Conservation (phyloP, 352 stramenopile species). For the Pythium aquatile region DNA sequence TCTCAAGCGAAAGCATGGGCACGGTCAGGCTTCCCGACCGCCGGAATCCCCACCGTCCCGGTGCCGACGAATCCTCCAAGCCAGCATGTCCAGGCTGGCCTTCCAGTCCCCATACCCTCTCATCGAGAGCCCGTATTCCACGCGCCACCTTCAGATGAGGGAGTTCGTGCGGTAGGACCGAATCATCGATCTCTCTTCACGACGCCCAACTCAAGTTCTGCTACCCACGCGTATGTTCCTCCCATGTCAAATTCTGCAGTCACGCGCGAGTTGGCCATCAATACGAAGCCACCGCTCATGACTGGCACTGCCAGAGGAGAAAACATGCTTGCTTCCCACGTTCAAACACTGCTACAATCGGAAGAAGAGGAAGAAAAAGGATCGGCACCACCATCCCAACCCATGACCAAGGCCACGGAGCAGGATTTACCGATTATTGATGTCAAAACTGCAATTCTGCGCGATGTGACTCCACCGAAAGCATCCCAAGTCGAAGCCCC, state of each 20-base stretch:
- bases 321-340: not conserved
- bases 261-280: not conserved
- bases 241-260: too few species aligned
- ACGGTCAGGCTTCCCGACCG: conserved; percentile 5
- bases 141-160: not conserved
- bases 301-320: not conserved
- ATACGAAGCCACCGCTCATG: not conserved
- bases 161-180: too few species aligned
- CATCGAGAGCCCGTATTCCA: not conserved
- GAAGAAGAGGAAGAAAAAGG: not conserved
- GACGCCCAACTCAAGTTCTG: not conserved
- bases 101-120: not conserved
- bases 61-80: not conserved
- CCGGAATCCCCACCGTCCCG: too few species aligned
- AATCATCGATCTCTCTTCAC: not conserved
- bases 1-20: conserved; percentile 10
- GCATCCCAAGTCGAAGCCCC: not conserved
- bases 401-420: not conserved
- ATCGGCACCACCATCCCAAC: not conserved
- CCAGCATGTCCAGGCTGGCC: not conserved
- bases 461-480: not conserved
- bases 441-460: not conserved
- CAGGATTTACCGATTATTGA: not conserved
- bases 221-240: not conserved
- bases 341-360: not conserved